Percentiles rank a stretch among this genome's conserved stretches.
Conservation (phyloP, 129 eudicot genomes). For the Lonicera japonica region DNA sequence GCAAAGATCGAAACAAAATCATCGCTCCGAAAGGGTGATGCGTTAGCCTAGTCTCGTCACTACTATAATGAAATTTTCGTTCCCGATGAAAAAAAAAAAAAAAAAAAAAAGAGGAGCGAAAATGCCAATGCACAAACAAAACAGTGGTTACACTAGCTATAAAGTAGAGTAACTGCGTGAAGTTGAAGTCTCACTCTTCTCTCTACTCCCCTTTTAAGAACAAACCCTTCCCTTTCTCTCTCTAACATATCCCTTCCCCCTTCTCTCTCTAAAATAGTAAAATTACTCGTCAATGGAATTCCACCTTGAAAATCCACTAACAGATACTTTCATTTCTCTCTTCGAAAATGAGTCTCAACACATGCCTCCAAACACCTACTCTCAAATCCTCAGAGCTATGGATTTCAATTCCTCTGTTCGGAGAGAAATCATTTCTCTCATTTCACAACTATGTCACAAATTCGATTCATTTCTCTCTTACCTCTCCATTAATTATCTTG, state of each 20-base stretch:
- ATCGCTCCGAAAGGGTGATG: no score
- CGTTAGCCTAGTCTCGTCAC: neutral
- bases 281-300: constrained; percentile 36
- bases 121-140: neutral
- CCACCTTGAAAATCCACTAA: constrained; percentile 45
- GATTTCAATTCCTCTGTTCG: constrained; percentile 18
- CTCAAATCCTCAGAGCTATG: neutral
- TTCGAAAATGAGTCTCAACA: constrained; percentile 40
- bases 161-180: constrained; percentile 16
- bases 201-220: constrained; percentile 20
- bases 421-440: constrained; percentile 19
- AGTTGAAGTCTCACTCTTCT: constrained; percentile 31
- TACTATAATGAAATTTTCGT: constrained; percentile 5
- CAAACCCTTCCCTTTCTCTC: constrained; percentile 25
- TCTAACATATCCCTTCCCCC: neutral
- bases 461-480: constrained; percentile 40
- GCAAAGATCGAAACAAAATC: no score
- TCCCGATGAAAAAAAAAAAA: constrained; percentile 14
- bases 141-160: no score
- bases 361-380: constrained; percentile 25
- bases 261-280: neutral
- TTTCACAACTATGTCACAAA: constrained; percentile 16
- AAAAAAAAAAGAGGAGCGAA: neutral
- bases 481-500: constrained; percentile 53
- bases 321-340: constrained; percentile 15